These are phyloP conservation scores for Platanthera guangdongensis DNA, from an alignment of 106 monocot genomes.

Conservation along the genomic window DNA sequence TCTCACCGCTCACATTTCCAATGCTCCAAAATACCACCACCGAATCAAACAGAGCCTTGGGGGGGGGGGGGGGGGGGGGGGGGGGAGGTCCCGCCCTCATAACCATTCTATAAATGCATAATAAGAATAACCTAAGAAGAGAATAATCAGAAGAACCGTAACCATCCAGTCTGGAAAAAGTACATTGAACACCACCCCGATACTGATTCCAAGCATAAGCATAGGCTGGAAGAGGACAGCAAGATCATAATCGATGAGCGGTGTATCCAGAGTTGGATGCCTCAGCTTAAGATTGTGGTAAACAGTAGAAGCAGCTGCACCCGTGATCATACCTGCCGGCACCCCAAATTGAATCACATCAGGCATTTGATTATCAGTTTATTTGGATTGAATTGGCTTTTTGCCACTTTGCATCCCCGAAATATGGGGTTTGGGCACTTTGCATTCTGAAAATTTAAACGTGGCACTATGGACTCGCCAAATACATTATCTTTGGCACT, in stretches of 20 bases:
- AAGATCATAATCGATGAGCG: slow-evolving; percentile 66
- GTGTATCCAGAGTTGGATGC: slow-evolving; percentile 67
- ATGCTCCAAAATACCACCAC: too few species aligned
- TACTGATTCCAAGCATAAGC: slow-evolving; percentile 79
- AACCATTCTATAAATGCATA: too few species aligned
- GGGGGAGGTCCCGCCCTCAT: too few species aligned
- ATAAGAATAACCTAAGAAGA: slow-evolving; percentile 47
- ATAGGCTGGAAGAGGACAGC: slow-evolving; percentile 68
- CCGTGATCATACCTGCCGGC: slow-evolving; percentile 68
- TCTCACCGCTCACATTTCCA: too few species aligned
- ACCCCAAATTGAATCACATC: background rate
- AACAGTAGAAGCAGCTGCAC: slow-evolving; percentile 61
- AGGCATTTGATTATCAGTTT: background rate
- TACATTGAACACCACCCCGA: slow-evolving; percentile 80
- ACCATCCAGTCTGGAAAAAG: slow-evolving; percentile 84
- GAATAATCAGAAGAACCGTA: slow-evolving; percentile 60
- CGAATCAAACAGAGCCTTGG: too few species aligned
- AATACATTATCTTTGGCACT: background rate
- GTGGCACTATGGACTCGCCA: background rate
- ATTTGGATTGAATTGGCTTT: background rate
- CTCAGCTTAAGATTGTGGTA: slow-evolving; percentile 73
- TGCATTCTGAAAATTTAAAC: background rate
- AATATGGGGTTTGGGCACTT: too few species aligned
- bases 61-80: too few species aligned
- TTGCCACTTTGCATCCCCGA: too few species aligned